Base-by-base conservation (phyloP, 2,329 filamentous ascomycete species). In the Acephala macrosclerotiorum region DNA sequence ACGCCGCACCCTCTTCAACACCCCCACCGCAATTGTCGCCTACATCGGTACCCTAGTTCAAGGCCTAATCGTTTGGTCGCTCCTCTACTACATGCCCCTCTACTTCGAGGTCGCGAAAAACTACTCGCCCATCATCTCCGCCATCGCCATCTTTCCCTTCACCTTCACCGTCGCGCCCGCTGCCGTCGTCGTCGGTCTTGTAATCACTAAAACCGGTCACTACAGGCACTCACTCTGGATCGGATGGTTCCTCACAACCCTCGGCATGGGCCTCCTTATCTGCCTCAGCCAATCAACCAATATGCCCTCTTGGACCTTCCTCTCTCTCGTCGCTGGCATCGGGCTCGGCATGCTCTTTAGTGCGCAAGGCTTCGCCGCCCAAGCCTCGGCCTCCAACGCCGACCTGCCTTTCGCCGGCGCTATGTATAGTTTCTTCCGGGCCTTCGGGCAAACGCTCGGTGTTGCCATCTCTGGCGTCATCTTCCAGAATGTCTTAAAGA, bases 401-500 rank as follows among this genome's bases (percentile, higher is more conserved):
- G 84, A 89, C 70, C 83, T 89, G 45, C 84, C 87, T 1, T 86
- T 86, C 64, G 85, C 87, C 0, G 83, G 85, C 0, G 87, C 85
- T 16, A 85, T 91, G 80, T 91, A 89, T 76, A 85, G 84, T 60
- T 92, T 92, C 79, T 84, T 89, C 74, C 85, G 88, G 16, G 83
- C 85, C 1, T 83, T 91, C 33, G 89, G 89, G 3, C 72, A 75
- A 63, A 70, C 71, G 1, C 42, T 74, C 4, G 70, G 73, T 18
- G 68, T 74, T 3, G 72, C 71, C 4, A 81, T 91, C 56, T 86
- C 87, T 2, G 88, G 89, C 4, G 87, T 89, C 51, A 84, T 91
- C 62, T 91, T 92, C 78, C 88, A 92, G 76, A 92, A 91, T 70
- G 80, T 81, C 56, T 72, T 75, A 38, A 70, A 70, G 53, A 64